Evolutionary conservation across 352 stramenopile genomes (phyloP).

Genomic region (Phytophthora uliginosa): DNA sequence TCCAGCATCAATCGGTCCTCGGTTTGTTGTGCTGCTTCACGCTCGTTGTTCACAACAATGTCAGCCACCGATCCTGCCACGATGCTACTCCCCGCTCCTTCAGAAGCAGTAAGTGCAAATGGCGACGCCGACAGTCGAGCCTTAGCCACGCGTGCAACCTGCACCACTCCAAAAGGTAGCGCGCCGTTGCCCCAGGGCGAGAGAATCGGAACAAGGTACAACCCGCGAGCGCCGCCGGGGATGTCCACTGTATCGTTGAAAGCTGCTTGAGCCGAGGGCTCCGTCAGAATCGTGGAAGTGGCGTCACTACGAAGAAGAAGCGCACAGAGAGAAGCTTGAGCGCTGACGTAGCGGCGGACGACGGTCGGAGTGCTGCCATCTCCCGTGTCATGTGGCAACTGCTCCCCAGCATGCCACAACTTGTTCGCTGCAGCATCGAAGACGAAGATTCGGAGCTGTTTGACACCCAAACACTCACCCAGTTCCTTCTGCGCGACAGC

Average conservation of each 20-base stretch:
- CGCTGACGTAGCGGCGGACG: conserved; percentile 71
- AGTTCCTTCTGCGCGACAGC: conserved; percentile 61
- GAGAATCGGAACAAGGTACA: conserved; percentile 70
- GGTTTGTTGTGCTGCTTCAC: conserved; percentile 45
- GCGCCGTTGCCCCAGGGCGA: conserved; percentile 54
- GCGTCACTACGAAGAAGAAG: conserved; percentile 28
- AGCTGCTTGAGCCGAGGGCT: conserved; percentile 57
- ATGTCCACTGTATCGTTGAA: conserved; percentile 86
- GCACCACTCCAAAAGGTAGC: conserved; percentile 67
- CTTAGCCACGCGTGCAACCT: conserved; percentile 61
- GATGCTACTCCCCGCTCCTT: conserved; percentile 9
- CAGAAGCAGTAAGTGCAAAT: conserved; percentile 28
- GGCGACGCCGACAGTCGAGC: conserved; percentile 28
- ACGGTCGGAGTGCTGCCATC: conserved; percentile 20
- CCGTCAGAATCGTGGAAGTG: conserved; percentile 41
- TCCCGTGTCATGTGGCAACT: conserved; percentile 14
- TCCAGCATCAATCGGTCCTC: conserved; percentile 69
- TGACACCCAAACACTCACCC: conserved; percentile 67
- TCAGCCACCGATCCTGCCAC: conserved; percentile 13
- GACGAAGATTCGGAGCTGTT: conserved; percentile 74
- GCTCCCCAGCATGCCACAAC: conserved; percentile 65
- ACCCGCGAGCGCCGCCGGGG: conserved; percentile 54
- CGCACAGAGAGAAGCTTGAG: conserved; percentile 67
- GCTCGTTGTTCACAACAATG: conserved; percentile 48
- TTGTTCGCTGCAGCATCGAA: conserved; percentile 58